These are phyloP conservation scores for Pseudocercospora fijiensis DNA, from an alignment of 2,329 filamentous ascomycete genomes.

Conservation along the genomic window DNA sequence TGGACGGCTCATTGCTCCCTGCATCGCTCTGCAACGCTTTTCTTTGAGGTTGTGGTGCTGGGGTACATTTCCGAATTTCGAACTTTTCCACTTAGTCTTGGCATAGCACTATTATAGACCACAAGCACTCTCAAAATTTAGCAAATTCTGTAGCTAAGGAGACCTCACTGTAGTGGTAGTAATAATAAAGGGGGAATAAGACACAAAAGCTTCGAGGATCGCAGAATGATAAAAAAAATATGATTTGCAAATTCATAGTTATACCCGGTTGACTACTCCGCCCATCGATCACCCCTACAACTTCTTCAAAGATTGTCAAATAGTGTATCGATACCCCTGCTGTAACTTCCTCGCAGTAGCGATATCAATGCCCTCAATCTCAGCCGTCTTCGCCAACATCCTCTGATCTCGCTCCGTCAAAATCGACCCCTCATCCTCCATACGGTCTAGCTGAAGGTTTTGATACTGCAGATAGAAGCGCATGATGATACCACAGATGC, in stretches of 20 bases:
- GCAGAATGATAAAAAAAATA: too few species aligned
- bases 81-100: neutral
- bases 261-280: neutral
- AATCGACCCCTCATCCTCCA: slow-evolving; percentile 51
- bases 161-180: too few species aligned
- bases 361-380: slow-evolving; percentile 53
- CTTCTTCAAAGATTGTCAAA: slow-evolving; percentile 10
- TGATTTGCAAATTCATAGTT: too few species aligned
- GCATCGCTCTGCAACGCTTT: too few species aligned
- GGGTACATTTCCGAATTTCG: neutral
- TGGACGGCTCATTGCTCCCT: too few species aligned
- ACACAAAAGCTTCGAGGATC: too few species aligned
- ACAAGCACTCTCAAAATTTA: neutral
- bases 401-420: slow-evolving; percentile 51
- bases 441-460: slow-evolving; percentile 52
- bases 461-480: slow-evolving; percentile 40
- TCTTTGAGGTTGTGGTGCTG: too few species aligned
- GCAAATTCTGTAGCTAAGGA: neutral
- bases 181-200: too few species aligned
- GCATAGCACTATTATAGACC: neutral
- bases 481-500: slow-evolving; percentile 33
- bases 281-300: neutral
- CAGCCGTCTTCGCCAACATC: slow-evolving; percentile 52
- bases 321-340: slow-evolving; percentile 56
- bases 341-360: slow-evolving; percentile 52